Base-by-base conservation (phyloP, 1,284 basidiomycete species). In the Exobasidium cylindrosporum region DNA sequence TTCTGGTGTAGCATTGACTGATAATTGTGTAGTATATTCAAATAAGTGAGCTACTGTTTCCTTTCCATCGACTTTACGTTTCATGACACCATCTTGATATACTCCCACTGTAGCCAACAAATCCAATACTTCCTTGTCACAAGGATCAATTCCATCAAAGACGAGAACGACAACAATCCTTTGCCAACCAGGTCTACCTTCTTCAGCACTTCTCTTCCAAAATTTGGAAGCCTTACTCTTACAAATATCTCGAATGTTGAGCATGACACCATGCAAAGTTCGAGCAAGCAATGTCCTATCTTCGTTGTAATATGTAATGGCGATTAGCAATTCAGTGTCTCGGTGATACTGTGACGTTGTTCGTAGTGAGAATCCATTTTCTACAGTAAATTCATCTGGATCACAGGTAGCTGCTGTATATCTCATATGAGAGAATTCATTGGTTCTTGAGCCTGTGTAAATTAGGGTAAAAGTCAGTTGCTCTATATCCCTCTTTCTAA, bases 161-260 rank as follows among this genome's bases (percentile, higher is more conserved):
- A 98, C 90, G 60, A 86, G 77, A 46, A 74, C 73, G 24, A 92
- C 91, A 14, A 97, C 94, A 72, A 98, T 96, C 71, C 87, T 88
- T 81, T 97, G 91, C 95, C 95, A 97, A 17, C 72, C 76, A 23
- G 62, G 62, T 4, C 61, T 40, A 40, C 64, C 85, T 73, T 92
- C 91, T 81, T 97, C 93, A 88, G 76, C 80, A 24, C 70, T 74
- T 21, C 72, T 60, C n/a, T 71, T 57, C 73, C 79, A 97, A 83
- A 91, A 97, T 80, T 95, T 95, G 65, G 91, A 94, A 74, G 80
- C 87, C 80, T 94, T 95, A 54, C 91, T 93, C 83, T 92, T 94
- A 86, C 92, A 96, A 69, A 97, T 97, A 76, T 97, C 94, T 70
- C 94, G 90, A 68, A 98, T 95, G 82, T 98, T 98, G 70, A 94